These are phyloP conservation scores for Pisolithus tinctorius DNA, from an alignment of 768 basidiomycete genomes.

Conservation along the genomic window DNA sequence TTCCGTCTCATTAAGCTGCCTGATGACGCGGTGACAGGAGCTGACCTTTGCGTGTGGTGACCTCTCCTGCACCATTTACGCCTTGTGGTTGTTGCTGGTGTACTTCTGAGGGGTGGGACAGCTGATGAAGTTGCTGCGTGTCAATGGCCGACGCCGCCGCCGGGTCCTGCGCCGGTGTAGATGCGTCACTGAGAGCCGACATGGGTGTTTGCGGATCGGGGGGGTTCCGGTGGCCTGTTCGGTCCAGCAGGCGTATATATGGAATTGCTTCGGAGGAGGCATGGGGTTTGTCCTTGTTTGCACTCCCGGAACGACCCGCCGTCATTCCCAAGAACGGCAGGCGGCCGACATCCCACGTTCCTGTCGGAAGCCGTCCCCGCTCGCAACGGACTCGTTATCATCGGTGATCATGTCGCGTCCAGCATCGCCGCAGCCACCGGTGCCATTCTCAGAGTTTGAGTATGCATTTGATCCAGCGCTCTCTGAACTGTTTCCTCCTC, in stretches of 20 bases:
- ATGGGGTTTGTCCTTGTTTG: slow-evolving; percentile 26
- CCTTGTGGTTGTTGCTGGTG: slow-evolving; percentile 30
- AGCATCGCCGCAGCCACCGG: slow-evolving; percentile 39
- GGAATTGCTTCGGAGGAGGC: slow-evolving; percentile 21
- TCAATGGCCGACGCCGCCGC: slow-evolving; percentile 54
- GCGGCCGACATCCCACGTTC: not conserved
- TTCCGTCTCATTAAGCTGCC: slow-evolving; percentile 6
- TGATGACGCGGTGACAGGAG: slow-evolving; percentile 13
- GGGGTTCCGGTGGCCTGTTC: slow-evolving; percentile 21
- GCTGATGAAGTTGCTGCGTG: slow-evolving; percentile 43
- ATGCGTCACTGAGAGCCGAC: slow-evolving; percentile 71
- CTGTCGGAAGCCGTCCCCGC: too few species aligned
- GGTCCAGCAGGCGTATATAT: slow-evolving; percentile 21
- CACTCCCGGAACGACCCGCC: slow-evolving; percentile 14
- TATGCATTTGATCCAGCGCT: slow-evolving; percentile 63
- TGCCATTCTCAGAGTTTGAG: slow-evolving; percentile 62
- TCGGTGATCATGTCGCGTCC: slow-evolving; percentile 22
- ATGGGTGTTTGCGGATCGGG: slow-evolving; percentile 46
- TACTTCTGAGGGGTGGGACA: slow-evolving; percentile 28
- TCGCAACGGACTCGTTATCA: not conserved
- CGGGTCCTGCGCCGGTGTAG: slow-evolving; percentile 63
- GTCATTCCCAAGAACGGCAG: not conserved
- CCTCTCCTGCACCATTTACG: slow-evolving; percentile 22
- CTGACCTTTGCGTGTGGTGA: slow-evolving; percentile 54
- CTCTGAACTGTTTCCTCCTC: slow-evolving; percentile 48